Conservation (phyloP, 768 basidiomycete species). For the Tricholoma terreum region DNA sequence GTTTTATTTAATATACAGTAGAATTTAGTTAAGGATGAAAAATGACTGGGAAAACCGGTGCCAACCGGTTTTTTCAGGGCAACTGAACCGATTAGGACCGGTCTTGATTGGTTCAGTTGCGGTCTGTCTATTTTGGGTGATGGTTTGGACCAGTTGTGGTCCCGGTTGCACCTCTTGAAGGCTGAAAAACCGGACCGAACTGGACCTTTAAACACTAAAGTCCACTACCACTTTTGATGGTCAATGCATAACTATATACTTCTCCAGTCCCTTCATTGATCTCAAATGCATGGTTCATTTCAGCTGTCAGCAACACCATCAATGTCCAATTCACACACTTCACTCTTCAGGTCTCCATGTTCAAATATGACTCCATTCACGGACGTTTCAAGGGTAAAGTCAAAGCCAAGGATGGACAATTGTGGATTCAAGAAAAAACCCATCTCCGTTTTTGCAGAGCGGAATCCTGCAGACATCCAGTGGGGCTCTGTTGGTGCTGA, state of each 20-base stretch:
- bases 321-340: not conserved
- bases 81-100: too few species aligned
- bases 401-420: constrained; percentile 83
- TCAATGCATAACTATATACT: not conserved
- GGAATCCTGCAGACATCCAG: constrained; percentile 80
- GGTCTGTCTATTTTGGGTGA: too few species aligned
- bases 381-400: constrained; percentile 88
- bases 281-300: constrained; percentile 87
- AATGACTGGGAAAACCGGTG: too few species aligned
- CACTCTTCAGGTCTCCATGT: constrained; percentile 85
- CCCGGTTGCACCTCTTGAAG: too few species aligned
- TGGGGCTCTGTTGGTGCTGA: constrained; percentile 83
- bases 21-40: too few species aligned
- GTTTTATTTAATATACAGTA: too few species aligned
- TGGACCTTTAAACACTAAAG: too few species aligned
- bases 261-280: constrained; percentile 88
- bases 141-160: too few species aligned
- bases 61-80: too few species aligned
- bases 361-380: constrained; percentile 95
- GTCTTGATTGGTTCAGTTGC: too few species aligned
- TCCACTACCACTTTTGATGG: too few species aligned
- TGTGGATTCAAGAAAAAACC: constrained; percentile 77
- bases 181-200: too few species aligned
- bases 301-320: not conserved
- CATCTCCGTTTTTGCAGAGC: constrained; percentile 79